Evolutionary conservation across 805 yeast genomes (phyloP), one percentile per base, ranked within the genome.

Genomic region (Candida anglica): DNA sequence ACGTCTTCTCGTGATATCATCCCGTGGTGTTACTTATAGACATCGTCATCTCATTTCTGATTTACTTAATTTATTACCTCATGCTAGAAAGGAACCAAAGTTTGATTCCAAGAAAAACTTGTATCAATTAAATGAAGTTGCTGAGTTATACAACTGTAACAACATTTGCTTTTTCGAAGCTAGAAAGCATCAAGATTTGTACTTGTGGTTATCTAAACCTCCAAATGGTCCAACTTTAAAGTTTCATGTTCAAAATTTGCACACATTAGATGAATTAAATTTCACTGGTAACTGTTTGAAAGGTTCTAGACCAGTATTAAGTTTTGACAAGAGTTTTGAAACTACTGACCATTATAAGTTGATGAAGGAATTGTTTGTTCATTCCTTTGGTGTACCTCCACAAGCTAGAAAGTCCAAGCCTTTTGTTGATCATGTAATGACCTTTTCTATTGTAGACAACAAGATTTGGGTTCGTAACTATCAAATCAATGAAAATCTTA

Each of bases 221-320:
- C 98, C 98, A 27, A 91, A 93, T 58, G 98, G 98, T 1, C 98
- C 98, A 39, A 91, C 97, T 16, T 67, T 86, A 51, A 93, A 93
- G 63, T 91, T 93, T 60, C 93, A 83, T 56, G 75, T 93, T 39
- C 96, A 91, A 64, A 93, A 93, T 63, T 71, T 93, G 64, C 98
- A 93, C 61, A 93, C 98, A 21, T 77, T 88, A 71, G 96, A 89
- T 53, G 98, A 93, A 63, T 71, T 93, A 43, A 89, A 93, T 58
- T 93, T 93, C 66, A 88, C 96, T 9, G 98, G 98, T 33, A 93
- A 93, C 66, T 87, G 96, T 55, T 69, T 93, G 44, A 86, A 83
- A 59, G 98, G 98, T 5, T 87, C 97, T 11, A 78, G 98, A 58
- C 98, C 98, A 5, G 62, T 93, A 25, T 71, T 93, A 43, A 85